phyloP scores from a whole-genome alignment of 192 early-diverging fungal species.

The Podochytrium sp. region DNA sequence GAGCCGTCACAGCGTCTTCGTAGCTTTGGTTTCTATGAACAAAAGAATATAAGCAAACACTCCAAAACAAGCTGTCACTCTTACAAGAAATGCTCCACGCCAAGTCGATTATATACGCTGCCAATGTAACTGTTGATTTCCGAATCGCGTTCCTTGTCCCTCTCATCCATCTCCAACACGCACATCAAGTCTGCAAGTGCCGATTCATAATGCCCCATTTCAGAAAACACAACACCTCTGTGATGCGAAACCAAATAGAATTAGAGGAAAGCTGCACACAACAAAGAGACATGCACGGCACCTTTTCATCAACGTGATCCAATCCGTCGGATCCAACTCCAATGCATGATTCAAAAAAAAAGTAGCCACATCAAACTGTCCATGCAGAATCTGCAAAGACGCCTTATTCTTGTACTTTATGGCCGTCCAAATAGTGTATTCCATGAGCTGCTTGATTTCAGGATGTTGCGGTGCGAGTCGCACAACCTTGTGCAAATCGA shows the following conservation, averaged over 20 bases:
- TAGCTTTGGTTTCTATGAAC: conserved; percentile 17
- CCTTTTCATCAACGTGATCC: conserved; percentile 46
- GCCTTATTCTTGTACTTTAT: conserved; percentile 55
- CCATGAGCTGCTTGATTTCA: conserved; percentile 41
- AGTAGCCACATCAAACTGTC: conserved; percentile 38
- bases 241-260: neutral
- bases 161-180: conserved; percentile 30
- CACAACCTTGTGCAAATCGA: conserved; percentile 42
- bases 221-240: conserved; percentile 51
- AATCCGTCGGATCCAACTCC: conserved; percentile 54
- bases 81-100: conserved; percentile 39
- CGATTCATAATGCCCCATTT: conserved; percentile 48
- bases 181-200: conserved; percentile 48
- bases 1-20: conserved; percentile 29
- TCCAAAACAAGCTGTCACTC: neutral
- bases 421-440: conserved; percentile 40
- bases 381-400: conserved; percentile 46
- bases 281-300: conserved; percentile 11
- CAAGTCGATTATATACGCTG: conserved; percentile 50
- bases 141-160: conserved; percentile 34
- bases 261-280: neutral
- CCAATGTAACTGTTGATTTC: conserved; percentile 45
- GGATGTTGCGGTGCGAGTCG: conserved; percentile 42
- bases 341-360: conserved; percentile 53
- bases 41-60: neutral